Conservation (phyloP, 768 basidiomycete genomes). For the Kwoniella sp. region DNA sequence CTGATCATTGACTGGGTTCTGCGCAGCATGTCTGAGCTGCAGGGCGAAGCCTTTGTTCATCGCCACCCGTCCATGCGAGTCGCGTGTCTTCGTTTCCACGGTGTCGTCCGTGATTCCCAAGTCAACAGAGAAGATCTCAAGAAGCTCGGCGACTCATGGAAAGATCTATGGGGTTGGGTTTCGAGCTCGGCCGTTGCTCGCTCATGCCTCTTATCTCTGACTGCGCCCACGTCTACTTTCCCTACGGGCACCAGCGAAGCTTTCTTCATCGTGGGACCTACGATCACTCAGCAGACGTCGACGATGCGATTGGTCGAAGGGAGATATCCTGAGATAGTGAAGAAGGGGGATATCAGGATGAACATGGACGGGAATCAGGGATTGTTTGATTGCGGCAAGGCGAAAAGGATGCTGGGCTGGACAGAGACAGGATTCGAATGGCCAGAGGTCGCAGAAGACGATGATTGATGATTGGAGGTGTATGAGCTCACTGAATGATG, state of each 20-base stretch:
- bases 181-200: constrained; percentile 68
- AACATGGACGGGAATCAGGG: constrained; percentile 55
- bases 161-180: constrained; percentile 69
- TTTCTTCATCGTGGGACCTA: constrained; percentile 70
- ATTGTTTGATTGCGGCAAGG: constrained; percentile 70
- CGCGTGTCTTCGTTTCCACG: constrained; percentile 65
- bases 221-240: constrained; percentile 53
- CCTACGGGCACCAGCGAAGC: constrained; percentile 62
- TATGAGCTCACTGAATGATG: too few species aligned
- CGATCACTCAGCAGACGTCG: constrained; percentile 57
- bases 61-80: constrained; percentile 66
- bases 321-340: constrained; percentile 59
- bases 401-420: constrained; percentile 66
- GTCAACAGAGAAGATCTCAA: constrained; percentile 58
- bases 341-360: background rate
- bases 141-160: constrained; percentile 25
- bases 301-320: constrained; percentile 60
- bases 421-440: constrained; percentile 16
- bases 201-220: constrained; percentile 67
- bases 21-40: constrained; percentile 64
- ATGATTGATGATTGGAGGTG: too few species aligned
- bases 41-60: constrained; percentile 69
- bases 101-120: constrained; percentile 18
- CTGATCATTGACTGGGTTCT: background rate
- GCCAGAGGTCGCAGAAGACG: background rate